Percentiles rank a stretch among this genome's conserved stretches.
These are phyloP conservation scores for Micractinium sp. DNA, from an alignment of 139 green algal species.

Conservation along the genomic window DNA sequence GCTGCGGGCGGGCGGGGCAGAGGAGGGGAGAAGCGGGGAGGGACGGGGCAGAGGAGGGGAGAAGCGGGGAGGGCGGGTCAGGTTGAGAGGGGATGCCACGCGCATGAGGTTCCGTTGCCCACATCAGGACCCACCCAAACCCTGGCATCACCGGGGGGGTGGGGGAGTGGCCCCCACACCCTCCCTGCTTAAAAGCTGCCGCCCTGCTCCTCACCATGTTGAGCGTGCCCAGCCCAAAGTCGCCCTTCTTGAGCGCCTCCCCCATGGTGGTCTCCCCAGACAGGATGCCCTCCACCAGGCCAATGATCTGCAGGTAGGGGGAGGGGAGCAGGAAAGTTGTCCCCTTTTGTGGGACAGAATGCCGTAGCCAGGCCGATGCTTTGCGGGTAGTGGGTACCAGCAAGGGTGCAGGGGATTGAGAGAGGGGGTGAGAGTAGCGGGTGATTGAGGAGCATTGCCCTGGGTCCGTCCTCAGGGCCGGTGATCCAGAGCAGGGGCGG, in stretches of 20 bases:
- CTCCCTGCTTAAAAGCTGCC: neutral
- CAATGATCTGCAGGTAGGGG: neutral
- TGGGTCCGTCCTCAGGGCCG: neutral
- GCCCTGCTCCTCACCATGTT: neutral
- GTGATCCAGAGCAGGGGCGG: neutral
- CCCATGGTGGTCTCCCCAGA: slow-evolving; percentile 8
- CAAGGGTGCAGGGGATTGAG: neutral
- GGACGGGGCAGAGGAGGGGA: neutral
- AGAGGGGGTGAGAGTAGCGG: neutral
- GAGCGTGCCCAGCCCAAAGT: slow-evolving; percentile 38
- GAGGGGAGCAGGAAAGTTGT: neutral
- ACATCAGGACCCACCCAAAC: no score
- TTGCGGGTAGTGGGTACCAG: neutral
- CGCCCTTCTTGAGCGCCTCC: neutral
- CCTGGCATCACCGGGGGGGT: no score
- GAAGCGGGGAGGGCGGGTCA: neutral
- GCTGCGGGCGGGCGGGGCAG: neutral
- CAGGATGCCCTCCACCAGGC: slow-evolving; percentile 30
- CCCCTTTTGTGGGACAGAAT: neutral
- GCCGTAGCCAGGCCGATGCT: no score
- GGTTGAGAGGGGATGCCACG: no score
- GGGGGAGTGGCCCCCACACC: no score
- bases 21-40: neutral
- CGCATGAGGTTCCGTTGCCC: no score
- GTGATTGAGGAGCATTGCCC: no score